A percentile compares a stretch with the other conserved stretches of the same genome.
These are phyloP conservation scores for Skeletonema costatum DNA, from an alignment of 108 stramenopile genomes.

Conservation along the genomic window DNA sequence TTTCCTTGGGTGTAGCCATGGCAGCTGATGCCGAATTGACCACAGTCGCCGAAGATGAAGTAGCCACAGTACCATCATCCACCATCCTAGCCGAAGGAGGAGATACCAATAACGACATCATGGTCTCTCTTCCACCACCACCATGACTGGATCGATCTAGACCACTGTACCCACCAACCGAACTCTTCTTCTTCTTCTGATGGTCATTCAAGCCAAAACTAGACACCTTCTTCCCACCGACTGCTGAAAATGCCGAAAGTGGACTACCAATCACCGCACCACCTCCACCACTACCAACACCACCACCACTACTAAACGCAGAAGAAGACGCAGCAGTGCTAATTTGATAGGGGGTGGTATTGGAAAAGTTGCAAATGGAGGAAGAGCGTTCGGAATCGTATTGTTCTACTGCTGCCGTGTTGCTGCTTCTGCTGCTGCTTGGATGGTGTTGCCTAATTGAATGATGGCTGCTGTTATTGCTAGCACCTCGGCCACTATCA, in stretches of 20 bases:
- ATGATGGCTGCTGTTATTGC: no score
- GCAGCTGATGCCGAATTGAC: background rate
- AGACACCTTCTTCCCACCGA: background rate
- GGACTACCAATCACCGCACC: slow-evolving; percentile 7
- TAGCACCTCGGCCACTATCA: no score
- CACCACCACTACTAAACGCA: background rate
- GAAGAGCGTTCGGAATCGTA: background rate
- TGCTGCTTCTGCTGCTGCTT: background rate
- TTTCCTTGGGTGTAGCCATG: background rate
- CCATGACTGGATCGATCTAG: background rate
- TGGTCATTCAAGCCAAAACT: background rate
- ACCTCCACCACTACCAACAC: background rate
- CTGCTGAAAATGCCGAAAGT: slow-evolving; percentile 18
- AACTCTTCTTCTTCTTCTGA: background rate
- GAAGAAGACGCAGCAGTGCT: background rate
- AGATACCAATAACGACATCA: background rate
- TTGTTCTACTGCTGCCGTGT: background rate
- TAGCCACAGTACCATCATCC: background rate
- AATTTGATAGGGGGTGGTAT: background rate
- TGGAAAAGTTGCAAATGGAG: background rate
- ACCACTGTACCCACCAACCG: background rate
- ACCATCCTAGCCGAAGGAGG: background rate
- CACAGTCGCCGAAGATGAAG: background rate
- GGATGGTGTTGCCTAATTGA: no score
- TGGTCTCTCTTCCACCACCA: background rate